Evolutionary conservation across 768 basidiomycete species (phyloP), one percentile per base, ranked within the genome.

Genomic region (Stropharia rugosoannulata): DNA sequence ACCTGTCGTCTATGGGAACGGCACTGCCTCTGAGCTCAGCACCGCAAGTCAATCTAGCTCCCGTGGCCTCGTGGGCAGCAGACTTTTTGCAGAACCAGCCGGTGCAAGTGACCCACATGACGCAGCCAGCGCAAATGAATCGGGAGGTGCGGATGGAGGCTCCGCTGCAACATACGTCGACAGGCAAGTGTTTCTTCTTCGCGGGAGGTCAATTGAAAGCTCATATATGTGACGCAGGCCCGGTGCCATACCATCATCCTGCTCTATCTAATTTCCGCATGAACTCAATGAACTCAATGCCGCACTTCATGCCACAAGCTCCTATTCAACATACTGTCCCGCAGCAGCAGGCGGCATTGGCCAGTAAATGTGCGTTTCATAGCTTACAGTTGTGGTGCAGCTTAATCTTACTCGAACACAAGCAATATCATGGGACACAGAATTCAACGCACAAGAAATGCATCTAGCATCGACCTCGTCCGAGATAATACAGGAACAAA

Each of bases 361-460:
- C 70, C 35, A 64, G 61, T 47, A 75, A 83, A 68, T 75, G 85
- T 84, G 56, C 56, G 80, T 51, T 32, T 27, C 13, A 43, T 22
- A 9, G 51, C 36, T 22, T 39, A 37, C 32, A 8, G n/a, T 32
- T 39, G 32, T 16, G 54, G 15, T 5, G 16, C 29, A 10, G 36
- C 11, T 46, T 37, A n/a, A 15, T 48, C 18, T 56, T 36, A 48
- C 8, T 48, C 8, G 1, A 32, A 32, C 41, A 38, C 29, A 55
- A 82, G 79, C 71, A 53, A 73, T 74, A 44, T 70, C 75, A 6
- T 89, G 87, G 88, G 86, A 89, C 56, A 78, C 76, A 52, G 87
- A 82, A 59, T 89, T 89, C 60, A 78, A 71, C 42, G 78, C 81
- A 3, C 85, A 82, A 59, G 85, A 86, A 57, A 70, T 73, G 16